Conservation (phyloP, 129 eudicot genomes). For the Tagetes erecta region DNA sequence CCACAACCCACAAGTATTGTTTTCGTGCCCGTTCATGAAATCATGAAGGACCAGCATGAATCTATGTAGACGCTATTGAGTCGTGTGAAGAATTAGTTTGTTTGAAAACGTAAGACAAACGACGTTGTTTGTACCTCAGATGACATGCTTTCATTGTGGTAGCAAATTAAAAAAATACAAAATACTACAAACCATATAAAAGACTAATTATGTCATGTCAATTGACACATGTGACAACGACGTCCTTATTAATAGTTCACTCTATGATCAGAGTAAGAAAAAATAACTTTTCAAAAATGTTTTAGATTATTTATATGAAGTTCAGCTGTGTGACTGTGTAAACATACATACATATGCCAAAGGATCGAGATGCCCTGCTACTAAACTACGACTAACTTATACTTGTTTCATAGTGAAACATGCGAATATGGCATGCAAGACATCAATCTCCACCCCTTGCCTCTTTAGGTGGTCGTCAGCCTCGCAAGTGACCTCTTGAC, state of each 20-base stretch:
- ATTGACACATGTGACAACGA: background rate
- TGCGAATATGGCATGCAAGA: background rate
- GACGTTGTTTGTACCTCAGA: background rate
- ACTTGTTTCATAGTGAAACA: background rate
- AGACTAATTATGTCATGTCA: background rate
- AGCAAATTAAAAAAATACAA: background rate
- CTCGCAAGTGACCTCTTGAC: background rate
- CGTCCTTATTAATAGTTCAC: background rate
- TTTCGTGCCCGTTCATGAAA: background rate
- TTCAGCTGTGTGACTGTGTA: background rate
- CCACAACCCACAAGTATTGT: conserved; percentile 2
- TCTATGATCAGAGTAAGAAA: background rate
- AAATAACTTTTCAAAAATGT: background rate
- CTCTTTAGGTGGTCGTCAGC: background rate
- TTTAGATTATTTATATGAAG: background rate
- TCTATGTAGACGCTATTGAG: background rate
- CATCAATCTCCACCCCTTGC: conserved; percentile 2
- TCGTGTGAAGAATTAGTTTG: background rate
- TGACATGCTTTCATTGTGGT: background rate
- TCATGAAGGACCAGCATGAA: background rate
- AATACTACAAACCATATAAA: background rate
- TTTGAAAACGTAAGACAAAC: background rate
- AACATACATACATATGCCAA: conserved; percentile 23
- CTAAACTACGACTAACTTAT: background rate
- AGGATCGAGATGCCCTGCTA: conserved; percentile 34